phyloP scores from a whole-genome alignment of 2,329 filamentous ascomycete species.

The Pseudogymnoascus sp. region DNA sequence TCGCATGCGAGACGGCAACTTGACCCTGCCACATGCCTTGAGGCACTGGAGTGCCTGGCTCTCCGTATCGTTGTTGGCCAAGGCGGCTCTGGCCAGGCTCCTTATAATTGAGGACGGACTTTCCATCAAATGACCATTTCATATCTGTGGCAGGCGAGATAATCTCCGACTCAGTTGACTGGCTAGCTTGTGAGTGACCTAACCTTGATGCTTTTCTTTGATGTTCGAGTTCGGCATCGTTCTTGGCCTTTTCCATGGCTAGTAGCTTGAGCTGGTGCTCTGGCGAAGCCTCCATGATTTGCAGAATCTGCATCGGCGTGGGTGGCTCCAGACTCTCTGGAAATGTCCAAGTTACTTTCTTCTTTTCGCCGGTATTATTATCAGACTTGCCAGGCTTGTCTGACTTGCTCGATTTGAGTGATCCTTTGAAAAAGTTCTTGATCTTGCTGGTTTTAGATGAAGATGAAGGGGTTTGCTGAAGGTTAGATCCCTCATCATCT shows the following conservation, averaged over 20 bases:
- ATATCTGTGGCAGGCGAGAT: not conserved
- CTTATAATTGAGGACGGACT: not conserved
- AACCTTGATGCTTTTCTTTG: not conserved
- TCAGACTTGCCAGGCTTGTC: not conserved
- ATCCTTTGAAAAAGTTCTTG: not conserved
- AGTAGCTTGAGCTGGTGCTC: not conserved
- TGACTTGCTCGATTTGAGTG: not conserved
- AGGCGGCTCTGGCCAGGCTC: not conserved
- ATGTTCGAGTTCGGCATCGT: not conserved
- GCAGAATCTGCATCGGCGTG: not conserved
- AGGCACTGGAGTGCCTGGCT: not conserved
- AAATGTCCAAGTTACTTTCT: not conserved
- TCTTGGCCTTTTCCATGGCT: not conserved
- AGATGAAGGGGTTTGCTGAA: not conserved
- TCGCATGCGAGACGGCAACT: no score
- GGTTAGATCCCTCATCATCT: not conserved
- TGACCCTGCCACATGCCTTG: not conserved
- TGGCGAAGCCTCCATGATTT: not conserved
- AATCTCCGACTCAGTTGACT: not conserved
- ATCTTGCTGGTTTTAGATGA: not conserved
- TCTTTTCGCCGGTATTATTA: not conserved
- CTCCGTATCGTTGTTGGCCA: not conserved
- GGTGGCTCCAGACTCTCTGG: not conserved
- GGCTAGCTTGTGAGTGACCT: not conserved
- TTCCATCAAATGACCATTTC: constrained; percentile 2